Evolutionary conservation across 495 filamentous ascomycete species (phyloP).

Genomic region (Cercophora sp.): DNA sequence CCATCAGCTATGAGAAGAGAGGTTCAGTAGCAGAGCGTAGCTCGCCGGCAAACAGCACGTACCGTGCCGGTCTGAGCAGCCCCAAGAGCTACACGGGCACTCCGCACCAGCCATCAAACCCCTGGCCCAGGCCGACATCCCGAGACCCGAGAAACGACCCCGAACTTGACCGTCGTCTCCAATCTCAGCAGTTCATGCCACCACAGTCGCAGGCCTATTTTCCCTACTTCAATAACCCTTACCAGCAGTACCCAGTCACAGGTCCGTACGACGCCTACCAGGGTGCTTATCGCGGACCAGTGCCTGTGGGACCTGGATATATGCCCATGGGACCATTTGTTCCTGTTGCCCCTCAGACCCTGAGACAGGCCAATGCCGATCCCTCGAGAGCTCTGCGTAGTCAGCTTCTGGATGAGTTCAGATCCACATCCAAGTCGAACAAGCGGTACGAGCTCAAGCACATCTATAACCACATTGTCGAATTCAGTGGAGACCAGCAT

Average conservation of each 20-base stretch:
- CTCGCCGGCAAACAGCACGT: conserved; percentile 54
- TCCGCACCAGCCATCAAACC: conserved; percentile 40
- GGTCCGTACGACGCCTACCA: conserved; percentile 41
- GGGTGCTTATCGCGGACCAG: conserved; percentile 25
- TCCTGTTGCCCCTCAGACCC: conserved; percentile 33
- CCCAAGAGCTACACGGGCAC: conserved; percentile 54
- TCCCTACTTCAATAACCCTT: conserved; percentile 7
- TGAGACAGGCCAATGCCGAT: conserved; percentile 61
- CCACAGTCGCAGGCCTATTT: conserved; percentile 19
- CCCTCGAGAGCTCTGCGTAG: conserved; percentile 63
- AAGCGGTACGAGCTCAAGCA: conserved; percentile 88
- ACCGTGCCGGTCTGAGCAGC: conserved; percentile 51
- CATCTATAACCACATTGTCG: conserved; percentile 83
- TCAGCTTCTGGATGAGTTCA: conserved; percentile 73
- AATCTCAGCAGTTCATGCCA: conserved; percentile 24
- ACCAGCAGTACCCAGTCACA: conserved; percentile 11
- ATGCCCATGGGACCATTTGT: conserved; percentile 35
- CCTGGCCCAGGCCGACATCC: conserved; percentile 35
- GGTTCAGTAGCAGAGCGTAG: conserved; percentile 22
- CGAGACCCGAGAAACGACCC: conserved; percentile 29
- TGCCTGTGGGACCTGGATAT: conserved; percentile 28
- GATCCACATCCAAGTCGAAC: conserved; percentile 66
- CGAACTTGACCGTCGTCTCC: conserved; percentile 30
- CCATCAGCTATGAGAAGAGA: conserved; percentile 11
- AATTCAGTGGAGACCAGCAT: conserved; percentile 94